Conservation (phyloP, 2,329 filamentous ascomycete genomes). For the Verticillium tricorpus region DNA sequence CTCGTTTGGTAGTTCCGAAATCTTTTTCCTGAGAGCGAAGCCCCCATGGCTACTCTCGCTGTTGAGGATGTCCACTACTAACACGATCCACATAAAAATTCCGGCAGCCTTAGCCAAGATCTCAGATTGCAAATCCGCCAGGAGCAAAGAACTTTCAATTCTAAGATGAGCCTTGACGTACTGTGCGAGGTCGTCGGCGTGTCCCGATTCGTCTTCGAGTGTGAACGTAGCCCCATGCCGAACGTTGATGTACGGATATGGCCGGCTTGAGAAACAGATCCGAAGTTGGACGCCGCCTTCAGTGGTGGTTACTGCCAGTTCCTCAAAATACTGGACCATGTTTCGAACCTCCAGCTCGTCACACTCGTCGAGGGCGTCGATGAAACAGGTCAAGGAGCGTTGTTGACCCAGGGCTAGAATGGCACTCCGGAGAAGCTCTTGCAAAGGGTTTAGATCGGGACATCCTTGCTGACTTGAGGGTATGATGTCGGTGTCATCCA, state of each 20-base stretch:
- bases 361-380: conserved; percentile 47
- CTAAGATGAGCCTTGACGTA: conserved; percentile 24
- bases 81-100: conserved; percentile 38
- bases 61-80: conserved; percentile 36
- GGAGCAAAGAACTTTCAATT: conserved; percentile 8
- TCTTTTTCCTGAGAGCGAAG: conserved; percentile 18
- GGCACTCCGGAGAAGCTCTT: conserved; percentile 2
- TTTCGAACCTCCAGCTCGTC: conserved; percentile 33
- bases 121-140: conserved; percentile 6
- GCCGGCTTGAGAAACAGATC: conserved; percentile 41
- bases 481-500: not conserved
- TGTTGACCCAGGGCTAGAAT: conserved; percentile 5
- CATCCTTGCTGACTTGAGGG: not conserved
- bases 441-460: not conserved
- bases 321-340: conserved; percentile 39
- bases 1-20: conserved; percentile 29
- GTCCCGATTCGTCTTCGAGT: conserved; percentile 29
- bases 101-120: conserved; percentile 31
- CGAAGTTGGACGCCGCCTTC: conserved; percentile 13
- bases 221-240: conserved; percentile 19
- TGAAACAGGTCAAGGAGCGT: conserved; percentile 17
- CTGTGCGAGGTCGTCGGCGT: conserved; percentile 27
- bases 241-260: conserved; percentile 39
- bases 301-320: conserved; percentile 23
- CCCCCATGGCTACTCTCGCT: conserved; percentile 23